Evolutionary conservation across 1,284 basidiomycete species (phyloP), one percentile per base, ranked within the genome.

Genomic region (Pyrrhoderma lamaoense): DNA sequence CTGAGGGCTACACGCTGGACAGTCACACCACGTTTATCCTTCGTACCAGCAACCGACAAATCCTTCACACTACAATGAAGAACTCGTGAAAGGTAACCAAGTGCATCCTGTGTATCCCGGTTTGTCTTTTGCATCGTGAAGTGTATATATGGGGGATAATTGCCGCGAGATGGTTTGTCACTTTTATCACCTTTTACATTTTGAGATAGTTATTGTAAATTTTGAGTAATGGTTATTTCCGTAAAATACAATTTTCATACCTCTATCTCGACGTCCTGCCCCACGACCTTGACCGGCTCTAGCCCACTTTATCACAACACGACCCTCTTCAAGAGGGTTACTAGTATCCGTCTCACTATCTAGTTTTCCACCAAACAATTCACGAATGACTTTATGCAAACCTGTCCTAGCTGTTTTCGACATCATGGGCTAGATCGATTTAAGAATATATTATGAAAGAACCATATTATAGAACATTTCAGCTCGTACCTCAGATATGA

Each of bases 81-180:
- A 39, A 80, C 76, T 11, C 91, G 82, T 9, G 88, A 75, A 34
- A 97, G 68, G 60, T 93, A 76, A 0, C 79, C 75, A 19, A 99
- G 79, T 1, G 92, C 93, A 62, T 99, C 96, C 65, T 97, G 93
- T 2, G 93, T 95, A 63, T 99, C 96, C 42, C 96, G 83, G 62
- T 98, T 99, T 14, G 93, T 92, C 70, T 99, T 99, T 65, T 97
- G 95, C 37, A 99, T 70, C 0, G 92, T 93, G 67, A 99, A 97
- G 64, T 98, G 93, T 54, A 99, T 93, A 65, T 91, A 99, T 0
- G 87, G 87, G 56, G 87, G 87, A 58, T 79, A 87, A 27, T 72
- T 77, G n/a, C 81, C 80, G 27, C 85, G 74, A 43, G 76, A 68
- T 22, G 68, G 59, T 43, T 73, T 72, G 49, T 70, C 72, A 7